A percentile compares a stretch with the other conserved stretches of the same genome.
Evolutionary conservation across 1,139 yeast genomes (phyloP).

Genomic region (Citeromyces hawaiiensis): DNA sequence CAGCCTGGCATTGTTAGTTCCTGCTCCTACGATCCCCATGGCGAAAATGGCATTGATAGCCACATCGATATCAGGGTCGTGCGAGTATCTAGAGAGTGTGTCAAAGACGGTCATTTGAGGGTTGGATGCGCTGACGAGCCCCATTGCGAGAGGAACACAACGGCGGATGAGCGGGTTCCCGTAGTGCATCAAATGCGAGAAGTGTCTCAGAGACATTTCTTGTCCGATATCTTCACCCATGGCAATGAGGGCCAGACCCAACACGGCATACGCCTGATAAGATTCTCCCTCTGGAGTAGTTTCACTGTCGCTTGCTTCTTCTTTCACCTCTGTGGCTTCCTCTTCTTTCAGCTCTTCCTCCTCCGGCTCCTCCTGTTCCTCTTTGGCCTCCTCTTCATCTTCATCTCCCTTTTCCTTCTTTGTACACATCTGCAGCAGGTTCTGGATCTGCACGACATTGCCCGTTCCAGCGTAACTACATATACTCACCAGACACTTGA

Average conservation of each 20-base stretch:
- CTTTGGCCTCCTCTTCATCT: slow-evolving; percentile 32
- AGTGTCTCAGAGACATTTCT: slow-evolving; percentile 95
- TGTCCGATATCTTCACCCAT: slow-evolving; percentile 98
- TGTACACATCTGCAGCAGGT: slow-evolving; percentile 79
- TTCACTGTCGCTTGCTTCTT: slow-evolving; percentile 18
- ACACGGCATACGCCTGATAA: slow-evolving; percentile 80
- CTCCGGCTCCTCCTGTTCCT: slow-evolving; percentile 24
- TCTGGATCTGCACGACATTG: slow-evolving; percentile 89
- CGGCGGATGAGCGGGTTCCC: slow-evolving; percentile 87
- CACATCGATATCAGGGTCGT: slow-evolving; percentile 88
- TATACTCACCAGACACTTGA: slow-evolving; percentile 81
- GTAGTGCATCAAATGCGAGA: slow-evolving; percentile 95
- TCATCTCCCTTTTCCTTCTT: slow-evolving; percentile 28
- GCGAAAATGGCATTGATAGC: slow-evolving; percentile 92
- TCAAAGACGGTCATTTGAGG: slow-evolving; percentile 98
- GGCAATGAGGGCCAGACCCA: slow-evolving; percentile 89
- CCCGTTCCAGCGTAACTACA: slow-evolving; percentile 98
- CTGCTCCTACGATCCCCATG: slow-evolving; percentile 98
- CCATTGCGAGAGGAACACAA: slow-evolving; percentile 97
- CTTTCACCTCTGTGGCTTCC: slow-evolving; percentile 14
- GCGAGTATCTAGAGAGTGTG: slow-evolving; percentile 90
- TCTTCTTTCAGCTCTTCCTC: slow-evolving; percentile 18
- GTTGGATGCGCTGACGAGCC: slow-evolving; percentile 81
- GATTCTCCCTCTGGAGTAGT: slow-evolving; percentile 43
- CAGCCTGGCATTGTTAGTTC: slow-evolving; percentile 95